Conservation (phyloP, 2,329 filamentous ascomycete genomes). For the Hypomyces rosellus region DNA sequence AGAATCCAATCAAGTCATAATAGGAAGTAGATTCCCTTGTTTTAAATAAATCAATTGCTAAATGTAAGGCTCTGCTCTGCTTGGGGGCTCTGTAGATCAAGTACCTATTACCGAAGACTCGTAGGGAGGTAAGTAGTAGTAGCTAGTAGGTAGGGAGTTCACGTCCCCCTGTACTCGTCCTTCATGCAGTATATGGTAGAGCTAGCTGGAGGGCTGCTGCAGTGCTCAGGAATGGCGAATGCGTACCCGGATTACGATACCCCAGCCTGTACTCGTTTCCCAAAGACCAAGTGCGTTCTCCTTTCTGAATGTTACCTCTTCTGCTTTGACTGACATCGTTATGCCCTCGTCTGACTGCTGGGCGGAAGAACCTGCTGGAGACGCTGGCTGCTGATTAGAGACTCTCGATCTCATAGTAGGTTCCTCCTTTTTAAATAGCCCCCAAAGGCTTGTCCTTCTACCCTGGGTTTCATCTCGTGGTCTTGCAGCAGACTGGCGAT, state of each 20-base stretch:
- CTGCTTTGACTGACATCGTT: conserved; percentile 35
- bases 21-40: too few species aligned
- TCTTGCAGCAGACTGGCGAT: conserved; percentile 25
- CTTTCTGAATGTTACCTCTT: conserved; percentile 44
- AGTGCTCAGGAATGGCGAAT: not conserved
- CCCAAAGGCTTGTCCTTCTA: conserved; percentile 30
- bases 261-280: conserved; percentile 46
- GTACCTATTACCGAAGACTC: too few species aligned
- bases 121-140: too few species aligned
- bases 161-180: too few species aligned
- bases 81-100: too few species aligned
- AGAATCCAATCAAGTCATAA: too few species aligned
- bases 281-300: conserved; percentile 47
- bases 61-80: too few species aligned
- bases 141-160: too few species aligned
- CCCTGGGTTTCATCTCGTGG: conserved; percentile 22
- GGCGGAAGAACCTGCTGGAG: conserved; percentile 1
- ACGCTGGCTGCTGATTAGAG: not conserved
- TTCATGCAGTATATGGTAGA: too few species aligned
- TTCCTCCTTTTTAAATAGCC: conserved; percentile 23
- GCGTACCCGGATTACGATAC: conserved; percentile 38
- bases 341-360: conserved; percentile 19
- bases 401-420: conserved; percentile 11
- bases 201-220: too few species aligned
- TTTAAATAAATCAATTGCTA: too few species aligned